Evolutionary conservation across 257 asterid genomes (phyloP).

Genomic region (Apocynum venetum): DNA sequence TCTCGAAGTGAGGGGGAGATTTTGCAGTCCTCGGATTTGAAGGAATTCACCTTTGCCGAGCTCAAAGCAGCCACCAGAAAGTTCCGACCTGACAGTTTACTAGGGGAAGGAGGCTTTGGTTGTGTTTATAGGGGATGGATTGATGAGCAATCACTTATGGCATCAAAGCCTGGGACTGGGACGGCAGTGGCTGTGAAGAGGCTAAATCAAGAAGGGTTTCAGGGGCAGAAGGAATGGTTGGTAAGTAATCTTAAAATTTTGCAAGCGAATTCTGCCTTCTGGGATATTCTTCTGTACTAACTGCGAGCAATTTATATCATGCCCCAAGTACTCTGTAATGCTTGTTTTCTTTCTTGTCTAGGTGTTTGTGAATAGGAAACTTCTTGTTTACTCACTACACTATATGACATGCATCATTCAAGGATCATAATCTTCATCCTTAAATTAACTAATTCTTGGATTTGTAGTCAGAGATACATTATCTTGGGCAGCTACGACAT

Average conservation of each 20-base stretch:
- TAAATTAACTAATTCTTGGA: conserved; percentile 11
- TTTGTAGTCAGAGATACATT: conserved; percentile 79
- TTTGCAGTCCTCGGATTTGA: conserved; percentile 71
- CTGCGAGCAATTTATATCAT: background rate
- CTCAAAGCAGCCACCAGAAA: conserved; percentile 67
- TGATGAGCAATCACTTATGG: conserved; percentile 51
- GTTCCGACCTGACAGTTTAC: conserved; percentile 75
- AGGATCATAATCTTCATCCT: background rate
- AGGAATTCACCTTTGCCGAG: conserved; percentile 30
- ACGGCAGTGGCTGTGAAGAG: conserved; percentile 78
- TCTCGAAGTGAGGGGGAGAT: conserved; percentile 85
- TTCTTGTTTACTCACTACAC: background rate
- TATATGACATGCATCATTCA: background rate
- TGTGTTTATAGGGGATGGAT: conserved; percentile 88
- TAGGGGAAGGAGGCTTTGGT: conserved; percentile 95
- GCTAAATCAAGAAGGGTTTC: conserved; percentile 79
- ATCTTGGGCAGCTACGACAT: conserved; percentile 72
- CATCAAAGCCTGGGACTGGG: conserved; percentile 69
- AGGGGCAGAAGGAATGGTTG: conserved; percentile 96
- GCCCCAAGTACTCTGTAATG: background rate
- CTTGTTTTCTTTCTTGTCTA: background rate
- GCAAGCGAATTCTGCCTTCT: background rate
- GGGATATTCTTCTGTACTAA: no score
- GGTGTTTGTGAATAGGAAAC: background rate
- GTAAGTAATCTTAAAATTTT: conserved; percentile 31